Evolutionary conservation across 192 early-diverging fungal genomes (phyloP).

Genomic region (Coemansia sp.): DNA sequence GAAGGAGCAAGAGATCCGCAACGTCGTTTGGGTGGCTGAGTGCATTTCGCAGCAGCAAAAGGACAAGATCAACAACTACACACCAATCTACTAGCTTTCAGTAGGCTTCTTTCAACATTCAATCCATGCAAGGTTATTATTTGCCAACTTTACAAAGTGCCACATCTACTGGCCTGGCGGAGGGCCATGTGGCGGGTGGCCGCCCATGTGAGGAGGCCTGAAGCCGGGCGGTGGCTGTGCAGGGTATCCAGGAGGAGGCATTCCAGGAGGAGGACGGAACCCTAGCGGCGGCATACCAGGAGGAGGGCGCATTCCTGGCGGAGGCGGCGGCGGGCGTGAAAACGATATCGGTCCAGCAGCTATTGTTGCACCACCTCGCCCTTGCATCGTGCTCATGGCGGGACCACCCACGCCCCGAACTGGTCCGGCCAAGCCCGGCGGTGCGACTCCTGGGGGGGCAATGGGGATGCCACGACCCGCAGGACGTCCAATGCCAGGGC

Average conservation of each 20-base stretch:
- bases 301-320: constrained; percentile 57
- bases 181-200: constrained; percentile 29
- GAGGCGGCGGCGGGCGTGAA: constrained; percentile 67
- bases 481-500: constrained; percentile 79
- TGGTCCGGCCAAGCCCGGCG: constrained; percentile 76
- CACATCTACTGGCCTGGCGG: constrained; percentile 10
- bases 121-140: neutral
- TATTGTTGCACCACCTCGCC: constrained; percentile 62
- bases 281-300: constrained; percentile 65
- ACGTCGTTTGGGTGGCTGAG: constrained; percentile 99
- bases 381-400: constrained; percentile 84
- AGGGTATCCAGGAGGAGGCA: constrained; percentile 52
- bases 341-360: constrained; percentile 66
- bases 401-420: constrained; percentile 97
- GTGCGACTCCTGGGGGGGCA: constrained; percentile 49
- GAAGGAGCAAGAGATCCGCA: constrained; percentile 98
- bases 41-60: constrained; percentile 98
- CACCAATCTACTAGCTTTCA: constrained; percentile 73
- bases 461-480: constrained; percentile 77
- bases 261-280: constrained; percentile 59
- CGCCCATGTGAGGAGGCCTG: constrained; percentile 42
- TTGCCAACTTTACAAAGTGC: neutral
- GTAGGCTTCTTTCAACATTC: neutral
- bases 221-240: constrained; percentile 52
- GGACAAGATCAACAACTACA: constrained; percentile 92